phyloP scores from a whole-genome alignment of 1,284 basidiomycete genomes.

The Rhodotorula glutinis region DNA sequence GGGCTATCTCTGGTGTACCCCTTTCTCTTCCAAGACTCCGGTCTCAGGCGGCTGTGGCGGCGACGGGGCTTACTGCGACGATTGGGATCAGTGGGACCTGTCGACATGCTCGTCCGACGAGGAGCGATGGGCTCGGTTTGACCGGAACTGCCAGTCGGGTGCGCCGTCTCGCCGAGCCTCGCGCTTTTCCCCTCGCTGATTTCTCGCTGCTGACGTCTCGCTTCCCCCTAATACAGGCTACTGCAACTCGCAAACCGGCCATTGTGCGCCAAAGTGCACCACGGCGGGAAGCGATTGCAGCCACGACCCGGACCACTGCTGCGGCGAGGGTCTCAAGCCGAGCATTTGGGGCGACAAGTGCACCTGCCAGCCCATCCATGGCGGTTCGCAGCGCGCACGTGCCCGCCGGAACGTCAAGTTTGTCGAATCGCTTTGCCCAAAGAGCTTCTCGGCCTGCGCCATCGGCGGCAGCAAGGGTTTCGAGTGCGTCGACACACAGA shows the following conservation, averaged over 20 bases:
- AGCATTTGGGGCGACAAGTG: neutral
- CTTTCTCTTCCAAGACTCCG: neutral
- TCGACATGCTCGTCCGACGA: neutral
- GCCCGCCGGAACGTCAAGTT: constrained; percentile 11
- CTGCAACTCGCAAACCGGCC: neutral
- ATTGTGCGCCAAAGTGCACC: constrained; percentile 8
- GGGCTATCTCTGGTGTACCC: constrained; percentile 10
- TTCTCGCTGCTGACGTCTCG: neutral
- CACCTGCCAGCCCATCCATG: neutral
- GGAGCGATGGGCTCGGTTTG: constrained; percentile 10
- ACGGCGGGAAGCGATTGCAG: constrained; percentile 19
- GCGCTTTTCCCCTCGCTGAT: too few species aligned
- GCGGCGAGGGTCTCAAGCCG: neutral
- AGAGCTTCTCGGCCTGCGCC: constrained; percentile 15
- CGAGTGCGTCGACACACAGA: constrained; percentile 33
- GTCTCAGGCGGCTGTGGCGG: constrained; percentile 14
- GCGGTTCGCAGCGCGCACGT: neutral
- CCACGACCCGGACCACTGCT: constrained; percentile 8
- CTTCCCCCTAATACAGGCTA: constrained; percentile 2
- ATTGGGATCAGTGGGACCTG: neutral
- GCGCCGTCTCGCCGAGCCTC: too few species aligned
- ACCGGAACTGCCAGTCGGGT: constrained; percentile 20
- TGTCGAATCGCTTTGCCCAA: constrained; percentile 18
- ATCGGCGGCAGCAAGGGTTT: constrained; percentile 13
- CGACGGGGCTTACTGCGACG: constrained; percentile 22